Base-by-base conservation (phyloP, 2,329 filamentous ascomycete genomes). In the Calcarisporium arbuscula region DNA sequence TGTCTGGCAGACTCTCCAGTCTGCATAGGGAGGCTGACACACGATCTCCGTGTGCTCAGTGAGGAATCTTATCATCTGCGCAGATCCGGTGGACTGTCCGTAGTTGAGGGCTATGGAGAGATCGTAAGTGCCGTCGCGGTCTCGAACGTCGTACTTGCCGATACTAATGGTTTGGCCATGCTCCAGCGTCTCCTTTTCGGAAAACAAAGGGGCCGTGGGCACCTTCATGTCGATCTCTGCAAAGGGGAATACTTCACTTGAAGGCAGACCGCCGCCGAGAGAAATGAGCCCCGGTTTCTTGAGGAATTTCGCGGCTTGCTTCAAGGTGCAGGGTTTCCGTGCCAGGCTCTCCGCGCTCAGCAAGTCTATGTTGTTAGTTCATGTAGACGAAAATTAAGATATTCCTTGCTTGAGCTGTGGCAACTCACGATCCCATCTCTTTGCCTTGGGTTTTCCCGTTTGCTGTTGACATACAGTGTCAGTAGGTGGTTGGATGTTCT, bases 31-130 rank as follows among this genome's bases (percentile, higher is more conserved):
- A 12, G 90, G 89, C 41, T 77, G 72, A 59, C 87, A 85, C 12
- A 95, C 79, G 36, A 96, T 77, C 62, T 98, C 90, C 0, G 89
- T 94, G 62, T 96, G 92, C 66, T 98, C 92, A 0, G 89, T 94
- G 32, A 96, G 71, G 64, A 85, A 96, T 40, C 92, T 80, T 43
- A 95, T 67, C 58, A 98, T 70, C 62, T 95, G 92, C 4, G 87
- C 83, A 9, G 86, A 78, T 14, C 92, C 92, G 14, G 79, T 79
- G 8, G 88, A 81, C 62, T 95, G 88, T 21, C 85, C 86, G 57
- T 98, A 98, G 64, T 98, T 96, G 56, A 95, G 80, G 2, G 84
- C 84, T 42, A 94, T 86, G 29, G 85, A 78, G 33, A 98, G 75
- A 62, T 98, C 92, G 47, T 74, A 75, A 8, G 50, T 53, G 28